Percentiles rank a stretch among this genome's conserved stretches.
phyloP scores from a whole-genome alignment of 2,329 filamentous ascomycete genomes.

The Pseudocercospora musae region DNA sequence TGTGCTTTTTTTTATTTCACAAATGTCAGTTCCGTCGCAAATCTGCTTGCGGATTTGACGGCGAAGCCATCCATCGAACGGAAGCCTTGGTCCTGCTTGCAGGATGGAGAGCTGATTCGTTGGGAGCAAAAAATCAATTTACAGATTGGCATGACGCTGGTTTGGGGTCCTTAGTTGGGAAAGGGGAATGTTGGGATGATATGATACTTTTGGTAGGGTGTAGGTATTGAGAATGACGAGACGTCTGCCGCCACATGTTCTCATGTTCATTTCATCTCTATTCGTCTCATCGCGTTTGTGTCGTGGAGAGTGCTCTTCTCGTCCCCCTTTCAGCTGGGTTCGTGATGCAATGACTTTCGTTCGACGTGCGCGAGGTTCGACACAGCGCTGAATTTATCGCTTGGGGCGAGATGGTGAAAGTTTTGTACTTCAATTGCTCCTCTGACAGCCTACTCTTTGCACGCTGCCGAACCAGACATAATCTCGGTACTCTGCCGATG shows the following conservation, averaged over 20 bases:
- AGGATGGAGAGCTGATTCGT: not conserved
- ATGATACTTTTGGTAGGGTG: slow-evolving; percentile 9
- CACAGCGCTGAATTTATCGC: too few species aligned
- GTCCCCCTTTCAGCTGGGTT: too few species aligned
- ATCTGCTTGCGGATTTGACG: slow-evolving; percentile 9
- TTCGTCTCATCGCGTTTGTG: too few species aligned
- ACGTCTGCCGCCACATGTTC: slow-evolving; percentile 9
- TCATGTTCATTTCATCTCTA: too few species aligned
- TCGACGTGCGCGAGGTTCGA: too few species aligned
- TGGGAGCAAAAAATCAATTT: not conserved
- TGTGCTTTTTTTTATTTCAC: slow-evolving; percentile 9
- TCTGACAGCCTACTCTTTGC: too few species aligned
- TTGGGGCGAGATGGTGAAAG: too few species aligned
- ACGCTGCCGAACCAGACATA: too few species aligned
- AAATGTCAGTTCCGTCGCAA: slow-evolving; percentile 14
- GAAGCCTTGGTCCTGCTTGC: not conserved
- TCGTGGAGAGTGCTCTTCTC: too few species aligned
- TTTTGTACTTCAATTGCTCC: too few species aligned
- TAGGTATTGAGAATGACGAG: slow-evolving; percentile 10
- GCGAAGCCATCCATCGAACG: slow-evolving; percentile 11
- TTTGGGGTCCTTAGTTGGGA: slow-evolving; percentile 12
- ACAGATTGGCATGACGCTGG: slow-evolving; percentile 15
- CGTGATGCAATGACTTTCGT: too few species aligned
- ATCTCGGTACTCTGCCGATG: too few species aligned
- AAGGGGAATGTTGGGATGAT: slow-evolving; percentile 14